phyloP scores from a whole-genome alignment of 345 rosid genomes.

The Salix koriyanagi region DNA sequence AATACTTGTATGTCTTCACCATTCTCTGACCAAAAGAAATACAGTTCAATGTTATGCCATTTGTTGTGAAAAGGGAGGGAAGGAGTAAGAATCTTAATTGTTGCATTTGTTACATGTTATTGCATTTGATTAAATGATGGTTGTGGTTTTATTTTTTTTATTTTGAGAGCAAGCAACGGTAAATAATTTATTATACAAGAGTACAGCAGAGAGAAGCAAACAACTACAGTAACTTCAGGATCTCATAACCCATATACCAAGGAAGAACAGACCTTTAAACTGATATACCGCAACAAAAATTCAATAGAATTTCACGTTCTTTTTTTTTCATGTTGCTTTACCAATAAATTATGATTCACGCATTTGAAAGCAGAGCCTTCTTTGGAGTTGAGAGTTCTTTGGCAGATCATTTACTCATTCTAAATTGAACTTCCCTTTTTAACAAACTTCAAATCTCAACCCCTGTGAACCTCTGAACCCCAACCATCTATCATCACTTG shows the following conservation, averaged over 20 bases:
- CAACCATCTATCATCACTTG: neutral
- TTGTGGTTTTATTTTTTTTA: neutral
- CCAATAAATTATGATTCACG: neutral
- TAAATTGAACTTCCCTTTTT: too few relatives aligned
- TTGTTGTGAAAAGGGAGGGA: neutral
- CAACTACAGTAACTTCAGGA: neutral
- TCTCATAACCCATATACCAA: neutral
- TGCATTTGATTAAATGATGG: too few relatives aligned
- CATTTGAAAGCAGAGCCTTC: neutral
- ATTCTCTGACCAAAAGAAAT: constrained; percentile 47
- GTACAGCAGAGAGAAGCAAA: neutral
- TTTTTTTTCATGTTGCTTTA: neutral
- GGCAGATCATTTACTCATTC: neutral
- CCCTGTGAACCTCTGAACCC: neutral
- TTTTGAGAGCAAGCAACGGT: neutral
- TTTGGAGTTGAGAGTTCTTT: neutral
- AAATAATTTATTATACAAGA: neutral
- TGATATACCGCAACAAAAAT: neutral
- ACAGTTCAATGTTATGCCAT: neutral
- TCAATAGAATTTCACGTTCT: neutral
- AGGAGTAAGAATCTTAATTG: neutral
- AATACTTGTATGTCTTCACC: constrained; percentile 92
- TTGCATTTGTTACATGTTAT: neutral
- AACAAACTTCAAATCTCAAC: neutral
- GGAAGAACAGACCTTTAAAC: neutral